Conservation (phyloP, 2,329 filamentous ascomycete species). For the Xylaria sp. region DNA sequence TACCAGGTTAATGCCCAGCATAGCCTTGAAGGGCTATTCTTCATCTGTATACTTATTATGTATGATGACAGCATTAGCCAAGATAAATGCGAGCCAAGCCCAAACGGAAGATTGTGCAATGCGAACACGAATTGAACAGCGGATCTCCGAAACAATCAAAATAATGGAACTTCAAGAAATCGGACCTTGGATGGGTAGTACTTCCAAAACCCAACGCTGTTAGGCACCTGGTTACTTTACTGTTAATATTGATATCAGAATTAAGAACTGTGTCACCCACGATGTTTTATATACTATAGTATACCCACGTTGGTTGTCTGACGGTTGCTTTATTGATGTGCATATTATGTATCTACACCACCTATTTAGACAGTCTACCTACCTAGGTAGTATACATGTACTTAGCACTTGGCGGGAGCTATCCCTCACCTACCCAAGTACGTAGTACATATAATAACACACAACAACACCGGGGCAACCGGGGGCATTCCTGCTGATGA, state of each 20-base stretch:
- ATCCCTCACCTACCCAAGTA: no score
- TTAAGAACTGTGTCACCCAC: background rate
- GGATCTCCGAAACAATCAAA: background rate
- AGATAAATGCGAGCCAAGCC: background rate
- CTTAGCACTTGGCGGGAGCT: slow-evolving; percentile 18
- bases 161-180: background rate
- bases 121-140: background rate
- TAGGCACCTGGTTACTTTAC: background rate
- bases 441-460: background rate
- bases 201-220: background rate
- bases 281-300: background rate
- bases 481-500: slow-evolving; percentile 21
- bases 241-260: background rate
- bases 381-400: background rate
- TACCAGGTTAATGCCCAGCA: background rate
- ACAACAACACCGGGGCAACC: slow-evolving; percentile 27
- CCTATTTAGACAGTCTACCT: background rate
- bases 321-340: background rate
- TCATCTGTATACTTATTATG: background rate
- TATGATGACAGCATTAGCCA: slow-evolving; percentile 7
- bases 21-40: background rate
- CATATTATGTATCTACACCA: background rate
- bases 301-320: background rate
- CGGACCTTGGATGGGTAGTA: background rate
- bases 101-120: background rate